A percentile compares a stretch with the other conserved stretches of the same genome.
phyloP scores from a whole-genome alignment of 345 rosid species.

The Theobroma cacao region DNA sequence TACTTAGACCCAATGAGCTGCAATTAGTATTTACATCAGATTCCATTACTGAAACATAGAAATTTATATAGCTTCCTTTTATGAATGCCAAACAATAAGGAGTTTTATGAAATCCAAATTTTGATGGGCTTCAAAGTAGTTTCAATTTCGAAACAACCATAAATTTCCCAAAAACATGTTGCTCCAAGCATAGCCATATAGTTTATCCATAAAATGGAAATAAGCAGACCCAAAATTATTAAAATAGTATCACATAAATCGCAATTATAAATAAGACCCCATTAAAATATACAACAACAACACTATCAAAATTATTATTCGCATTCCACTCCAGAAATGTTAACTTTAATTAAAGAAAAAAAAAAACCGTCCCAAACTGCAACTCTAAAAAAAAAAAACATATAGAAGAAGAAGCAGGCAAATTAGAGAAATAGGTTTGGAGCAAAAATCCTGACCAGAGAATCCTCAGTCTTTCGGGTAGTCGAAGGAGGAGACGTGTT shows the following conservation, averaged over 20 bases:
- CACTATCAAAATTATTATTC: not conserved
- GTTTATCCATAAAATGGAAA: not conserved
- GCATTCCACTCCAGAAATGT: not conserved
- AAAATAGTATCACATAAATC: not conserved
- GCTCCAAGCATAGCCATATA: not conserved
- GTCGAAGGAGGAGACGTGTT: slow-evolving; percentile 9
- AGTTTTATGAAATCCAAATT: not conserved
- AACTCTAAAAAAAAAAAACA: not conserved
- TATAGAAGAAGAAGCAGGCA: not conserved
- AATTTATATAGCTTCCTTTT: not conserved
- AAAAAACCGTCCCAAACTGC: not conserved
- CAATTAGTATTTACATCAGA: not conserved
- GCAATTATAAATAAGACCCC: not conserved
- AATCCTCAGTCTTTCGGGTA: slow-evolving; percentile 1
- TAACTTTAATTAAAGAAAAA: not conserved
- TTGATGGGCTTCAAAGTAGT: not conserved
- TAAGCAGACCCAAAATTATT: not conserved
- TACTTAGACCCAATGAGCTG: not conserved
- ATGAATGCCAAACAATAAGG: not conserved
- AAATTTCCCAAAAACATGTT: not conserved
- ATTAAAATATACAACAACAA: not conserved
- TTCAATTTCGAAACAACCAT: not conserved
- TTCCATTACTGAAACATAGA: not conserved
- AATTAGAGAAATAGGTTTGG: not conserved
- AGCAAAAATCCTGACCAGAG: slow-evolving; percentile 2